A percentile compares a stretch with the other conserved stretches of the same genome.
phyloP scores from a whole-genome alignment of 805 yeast species.

The Barnettozyma populi region DNA sequence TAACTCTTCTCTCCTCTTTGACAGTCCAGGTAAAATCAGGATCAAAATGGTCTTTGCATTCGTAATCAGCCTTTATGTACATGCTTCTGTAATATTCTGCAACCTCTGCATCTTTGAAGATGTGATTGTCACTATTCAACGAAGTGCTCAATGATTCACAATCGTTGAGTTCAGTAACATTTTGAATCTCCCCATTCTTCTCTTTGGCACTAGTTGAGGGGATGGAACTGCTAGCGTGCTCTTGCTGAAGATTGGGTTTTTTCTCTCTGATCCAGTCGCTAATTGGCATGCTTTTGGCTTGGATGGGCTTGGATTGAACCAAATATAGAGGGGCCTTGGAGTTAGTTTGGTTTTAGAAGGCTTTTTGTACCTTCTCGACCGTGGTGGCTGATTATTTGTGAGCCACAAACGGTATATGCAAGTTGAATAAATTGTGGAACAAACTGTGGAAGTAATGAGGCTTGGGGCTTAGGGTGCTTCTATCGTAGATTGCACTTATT shows the following conservation, averaged over 20 bases:
- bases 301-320: too few species aligned
- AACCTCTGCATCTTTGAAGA: conserved; percentile 36
- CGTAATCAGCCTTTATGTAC: conserved; percentile 47
- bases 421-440: too few species aligned
- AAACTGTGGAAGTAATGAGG: too few species aligned
- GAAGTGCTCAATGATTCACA: background rate
- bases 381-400: too few species aligned
- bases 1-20: conserved; percentile 44
- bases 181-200: background rate
- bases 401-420: too few species aligned
- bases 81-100: conserved; percentile 40
- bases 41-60: conserved; percentile 50
- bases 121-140: conserved; percentile 3
- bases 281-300: background rate
- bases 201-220: background rate
- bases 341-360: background rate
- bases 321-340: background rate
- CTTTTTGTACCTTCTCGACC: background rate
- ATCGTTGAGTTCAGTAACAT: background rate
- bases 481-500: too few species aligned
- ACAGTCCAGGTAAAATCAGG: conserved; percentile 51
- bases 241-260: background rate
- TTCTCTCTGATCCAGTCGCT: conserved; percentile 1
- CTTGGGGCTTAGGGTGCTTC: too few species aligned
- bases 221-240: background rate